Evolutionary conservation across 352 stramenopile species (phyloP), one percentile per base, ranked within the genome.

Genomic region (Pythium myriotylum): DNA sequence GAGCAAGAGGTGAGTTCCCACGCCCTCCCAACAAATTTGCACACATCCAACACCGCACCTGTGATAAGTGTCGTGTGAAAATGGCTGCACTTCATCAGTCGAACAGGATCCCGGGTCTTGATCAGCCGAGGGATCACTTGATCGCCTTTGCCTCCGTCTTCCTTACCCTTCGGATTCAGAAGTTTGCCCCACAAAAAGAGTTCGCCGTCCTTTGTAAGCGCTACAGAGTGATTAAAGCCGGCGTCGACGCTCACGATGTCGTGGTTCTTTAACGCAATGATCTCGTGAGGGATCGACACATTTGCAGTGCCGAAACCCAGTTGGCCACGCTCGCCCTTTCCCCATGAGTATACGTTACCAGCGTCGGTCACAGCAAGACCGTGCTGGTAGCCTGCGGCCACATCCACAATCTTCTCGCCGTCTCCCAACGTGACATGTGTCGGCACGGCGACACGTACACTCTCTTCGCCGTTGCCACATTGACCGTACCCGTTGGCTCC

Each of bases 161-260:
- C 65, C 55, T 87, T 88, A 51, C 78, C 78, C 51, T 89, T 76
- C 12, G 79, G 71, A 39, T 91, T 86, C 12, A 94, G 61, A 47
- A 95, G 39, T 65, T 96, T 96, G 12, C 88, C 88, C 88, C 88
- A 96, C 39, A 94, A 17, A 41, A 84, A 96, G 27, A 96, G 61
- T 62, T 93, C 81, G 24, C 88, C 86, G 37, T 94, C 81, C 46
- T 73, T 72, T 27, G 82, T 87, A 42, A 92, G 42, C 24, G 84
- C 86, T 23, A 72, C 85, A 22, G 83, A 93, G 62, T 89, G 70
- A 62, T 94, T 95, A 54, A 96, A 95, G n/a, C 88, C 86, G 42
- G 86, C 84, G 48, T 75, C 74, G 33, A 96, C 86, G 22, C 73
- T 48, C 24, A 71, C 73, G 51, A 94, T 69, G 14, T 77, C 72